Evolutionary conservation across 345 rosid species (phyloP).

Genomic region (Eucalyptus pauciflora): DNA sequence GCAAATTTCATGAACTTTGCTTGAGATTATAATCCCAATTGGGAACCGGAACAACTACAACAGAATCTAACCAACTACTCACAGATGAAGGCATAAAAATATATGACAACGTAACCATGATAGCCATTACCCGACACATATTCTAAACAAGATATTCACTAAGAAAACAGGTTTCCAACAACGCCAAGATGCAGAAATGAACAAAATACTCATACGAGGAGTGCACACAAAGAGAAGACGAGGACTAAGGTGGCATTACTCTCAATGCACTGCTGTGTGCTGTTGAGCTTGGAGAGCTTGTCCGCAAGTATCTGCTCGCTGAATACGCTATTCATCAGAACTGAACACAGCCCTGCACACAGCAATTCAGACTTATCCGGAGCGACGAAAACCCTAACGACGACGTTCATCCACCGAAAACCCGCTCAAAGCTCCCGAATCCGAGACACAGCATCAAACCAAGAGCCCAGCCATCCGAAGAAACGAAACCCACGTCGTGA

Average conservation of each 20-base stretch:
- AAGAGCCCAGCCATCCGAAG: not conserved
- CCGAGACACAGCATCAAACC: not conserved
- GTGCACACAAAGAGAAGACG: not conserved
- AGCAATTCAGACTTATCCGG: not conserved
- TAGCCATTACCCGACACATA: accelerated
- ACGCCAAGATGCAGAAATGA: not conserved
- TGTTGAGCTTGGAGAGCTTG: conserved; percentile 94
- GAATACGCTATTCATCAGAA: conserved; percentile 86
- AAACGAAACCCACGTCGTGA: not conserved
- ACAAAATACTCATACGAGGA: not conserved
- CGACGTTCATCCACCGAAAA: not conserved
- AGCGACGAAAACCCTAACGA: not conserved
- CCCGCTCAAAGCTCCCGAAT: not conserved
- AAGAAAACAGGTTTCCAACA: accelerated
- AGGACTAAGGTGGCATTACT: conserved; percentile 41
- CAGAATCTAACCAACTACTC: not conserved
- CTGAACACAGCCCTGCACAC: not conserved
- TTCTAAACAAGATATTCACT: not conserved
- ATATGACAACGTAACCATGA: accelerated
- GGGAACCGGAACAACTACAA: not conserved
- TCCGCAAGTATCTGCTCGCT: conserved; percentile 92
- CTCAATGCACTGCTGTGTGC: conserved; percentile 95
- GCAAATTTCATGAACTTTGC: not conserved
- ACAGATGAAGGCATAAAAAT: accelerated
- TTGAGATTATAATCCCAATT: not conserved